Base-by-base conservation (phyloP, 1,284 basidiomycete species). In the Leccinum variabile region DNA sequence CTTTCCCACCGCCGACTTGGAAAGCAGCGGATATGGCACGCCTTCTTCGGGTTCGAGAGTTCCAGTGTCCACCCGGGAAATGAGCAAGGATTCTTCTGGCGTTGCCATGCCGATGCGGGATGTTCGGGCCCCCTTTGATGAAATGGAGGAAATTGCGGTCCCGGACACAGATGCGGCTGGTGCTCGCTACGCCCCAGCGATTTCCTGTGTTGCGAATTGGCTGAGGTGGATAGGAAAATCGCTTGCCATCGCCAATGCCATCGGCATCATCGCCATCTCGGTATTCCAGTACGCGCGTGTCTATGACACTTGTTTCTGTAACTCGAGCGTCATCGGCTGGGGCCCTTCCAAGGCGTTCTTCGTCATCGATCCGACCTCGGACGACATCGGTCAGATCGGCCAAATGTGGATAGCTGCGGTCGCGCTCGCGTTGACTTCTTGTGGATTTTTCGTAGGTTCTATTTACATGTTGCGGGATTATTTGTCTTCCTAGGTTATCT, bases 141-240 rank as follows among this genome's bases (percentile, higher is more conserved):
- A 14, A 14, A 14, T 22, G 16, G 49, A 50, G 14, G 49, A 50
- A 14, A 14, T 1, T 8, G 25, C 5, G 37, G 25, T 5, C 1
- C 1, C 14, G 50, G 28, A n/a, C 1, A 4, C 1, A 0, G 5
- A 16, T 0, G 44, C 30, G 5, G 35, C 41, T 44, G 41, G 41
- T 18, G 41, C n/a, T 44, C n/a, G 41, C 5, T 18, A 44, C 5
- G 41, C 41, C 41, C 1, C n/a, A 44, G 18, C 10, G 5, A 44
- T 44, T 5, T 50, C 13, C 32, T 14, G 8, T 0, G 10, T 62
- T 9, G 63, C 73, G 2, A 44, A 66, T 22, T 62, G 44, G 50
- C 46, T 75, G 5, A 65, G 72, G 14, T 70, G 71, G 68, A 57
- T 58, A 10, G 69, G 72, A 0, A 73, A 75, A 61, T 33, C 32